Percentiles rank a stretch among this genome's conserved stretches.
Evolutionary conservation across 441 rosid species (phyloP).

Genomic region (Gossypium trilobum): DNA sequence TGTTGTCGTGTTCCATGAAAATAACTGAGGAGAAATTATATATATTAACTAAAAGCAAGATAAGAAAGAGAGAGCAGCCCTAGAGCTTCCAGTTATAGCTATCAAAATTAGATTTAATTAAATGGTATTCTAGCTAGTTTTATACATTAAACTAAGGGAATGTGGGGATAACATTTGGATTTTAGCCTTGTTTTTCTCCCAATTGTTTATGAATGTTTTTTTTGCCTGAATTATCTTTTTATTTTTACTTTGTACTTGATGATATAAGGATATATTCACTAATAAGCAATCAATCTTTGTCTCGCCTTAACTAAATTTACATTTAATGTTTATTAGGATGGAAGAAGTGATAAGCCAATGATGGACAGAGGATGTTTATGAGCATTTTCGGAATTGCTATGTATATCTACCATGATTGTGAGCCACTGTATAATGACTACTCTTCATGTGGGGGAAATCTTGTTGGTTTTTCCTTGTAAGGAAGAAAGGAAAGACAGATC

Average conservation of each 20-base stretch:
- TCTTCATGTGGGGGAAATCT: background rate
- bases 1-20: conserved; percentile 17
- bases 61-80: background rate
- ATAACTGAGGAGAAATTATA: conserved; percentile 3
- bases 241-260: conserved; percentile 7
- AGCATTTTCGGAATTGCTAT: conserved; percentile 22
- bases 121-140: background rate
- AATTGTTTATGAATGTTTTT: background rate
- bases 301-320: conserved; percentile 7
- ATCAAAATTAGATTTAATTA: background rate
- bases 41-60: background rate
- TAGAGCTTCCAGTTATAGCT: background rate
- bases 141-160: background rate
- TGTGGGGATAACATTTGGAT: background rate
- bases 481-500: too few species aligned
- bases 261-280: conserved; percentile 23
- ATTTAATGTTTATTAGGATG: conserved; percentile 4
- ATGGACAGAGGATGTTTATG: conserved; percentile 24
- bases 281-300: conserved; percentile 18
- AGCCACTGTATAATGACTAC: background rate
- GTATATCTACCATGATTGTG: conserved; percentile 20
- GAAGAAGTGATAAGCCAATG: conserved; percentile 8
- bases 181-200: background rate
- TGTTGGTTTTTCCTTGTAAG: background rate
- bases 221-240: conserved; percentile 6